These are phyloP conservation scores for Hyaloraphidium curvatum DNA, from an alignment of 192 early-diverging fungal species.

Conservation along the genomic window DNA sequence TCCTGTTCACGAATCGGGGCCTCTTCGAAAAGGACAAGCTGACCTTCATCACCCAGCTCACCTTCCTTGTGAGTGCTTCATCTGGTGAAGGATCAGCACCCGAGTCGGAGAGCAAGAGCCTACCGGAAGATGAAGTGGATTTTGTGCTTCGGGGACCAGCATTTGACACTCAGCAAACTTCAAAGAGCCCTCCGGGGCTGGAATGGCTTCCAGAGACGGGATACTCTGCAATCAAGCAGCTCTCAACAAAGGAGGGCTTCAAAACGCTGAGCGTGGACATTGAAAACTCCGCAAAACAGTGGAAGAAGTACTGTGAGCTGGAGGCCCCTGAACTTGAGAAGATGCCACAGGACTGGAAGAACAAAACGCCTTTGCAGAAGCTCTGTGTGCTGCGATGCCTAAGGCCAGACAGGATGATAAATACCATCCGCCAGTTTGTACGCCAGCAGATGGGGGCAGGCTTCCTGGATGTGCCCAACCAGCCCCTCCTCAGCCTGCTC, in stretches of 20 bases:
- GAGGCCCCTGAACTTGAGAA: slow-evolving; percentile 45
- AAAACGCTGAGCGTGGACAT: slow-evolving; percentile 33
- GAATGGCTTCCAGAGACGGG: slow-evolving; percentile 32
- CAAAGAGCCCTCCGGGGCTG: too few relatives aligned
- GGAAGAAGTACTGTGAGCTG: slow-evolving; percentile 46
- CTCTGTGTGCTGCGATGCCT: slow-evolving; percentile 39
- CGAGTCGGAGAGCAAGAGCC: too few relatives aligned
- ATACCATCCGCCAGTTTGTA: slow-evolving; percentile 37
- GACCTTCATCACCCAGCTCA: slow-evolving; percentile 42
- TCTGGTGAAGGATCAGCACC: too few relatives aligned
- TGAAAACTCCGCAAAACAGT: slow-evolving; percentile 42
- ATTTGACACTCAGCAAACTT: too few relatives aligned
- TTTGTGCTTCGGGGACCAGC: slow-evolving; percentile 33
- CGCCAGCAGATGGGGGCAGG: slow-evolving; percentile 33
- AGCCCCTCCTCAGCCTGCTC: slow-evolving; percentile 27
- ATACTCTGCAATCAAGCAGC: slow-evolving; percentile 37
- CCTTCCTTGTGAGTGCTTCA: too few relatives aligned
- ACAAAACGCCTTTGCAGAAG: slow-evolving; percentile 38
- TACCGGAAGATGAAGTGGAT: slow-evolving; percentile 36
- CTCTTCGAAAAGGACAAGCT: slow-evolving; percentile 45
- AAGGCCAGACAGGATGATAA: slow-evolving; percentile 43
- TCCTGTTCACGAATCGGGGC: slow-evolving; percentile 38
- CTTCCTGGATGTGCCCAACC: slow-evolving; percentile 29
- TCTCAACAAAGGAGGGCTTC: slow-evolving; percentile 38
- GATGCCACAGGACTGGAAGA: slow-evolving; percentile 48